These are phyloP conservation scores for Luzula sylvatica DNA, from an alignment of 176 grass and related monocot genomes.

Conservation along the genomic window DNA sequence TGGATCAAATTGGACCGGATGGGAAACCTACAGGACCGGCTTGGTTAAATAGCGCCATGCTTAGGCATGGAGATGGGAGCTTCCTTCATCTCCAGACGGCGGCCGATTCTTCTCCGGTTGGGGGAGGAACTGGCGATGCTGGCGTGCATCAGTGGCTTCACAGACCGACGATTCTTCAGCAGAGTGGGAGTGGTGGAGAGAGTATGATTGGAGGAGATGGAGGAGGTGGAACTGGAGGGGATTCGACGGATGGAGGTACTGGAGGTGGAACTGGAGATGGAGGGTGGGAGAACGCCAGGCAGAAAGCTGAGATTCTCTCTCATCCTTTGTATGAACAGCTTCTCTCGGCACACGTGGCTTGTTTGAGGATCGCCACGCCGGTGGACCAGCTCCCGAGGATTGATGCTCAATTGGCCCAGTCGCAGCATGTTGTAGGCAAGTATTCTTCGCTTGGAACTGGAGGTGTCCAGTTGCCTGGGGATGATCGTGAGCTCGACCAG, in stretches of 20 bases:
- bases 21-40: slow-evolving; percentile 29
- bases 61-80: slow-evolving; percentile 59
- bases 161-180: slow-evolving; percentile 6
- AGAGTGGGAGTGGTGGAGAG: slow-evolving; percentile 16
- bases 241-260: slow-evolving; percentile 3
- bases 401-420: slow-evolving; percentile 54
- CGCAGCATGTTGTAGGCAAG: slow-evolving; percentile 35
- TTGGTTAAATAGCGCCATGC: slow-evolving; percentile 47
- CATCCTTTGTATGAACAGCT: slow-evolving; percentile 68
- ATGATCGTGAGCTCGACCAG: slow-evolving; percentile 51
- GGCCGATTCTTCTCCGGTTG: slow-evolving; percentile 36
- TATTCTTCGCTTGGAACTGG: slow-evolving; percentile 31
- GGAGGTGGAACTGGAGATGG: slow-evolving; percentile 13
- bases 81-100: slow-evolving; percentile 66
- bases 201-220: slow-evolving; percentile 8
- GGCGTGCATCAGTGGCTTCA: slow-evolving; percentile 23
- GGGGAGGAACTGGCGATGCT: slow-evolving; percentile 2
- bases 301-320: slow-evolving; percentile 41
- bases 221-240: background rate
- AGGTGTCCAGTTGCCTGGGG: slow-evolving; percentile 26
- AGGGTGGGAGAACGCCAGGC: slow-evolving; percentile 29
- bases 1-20: slow-evolving; percentile 5
- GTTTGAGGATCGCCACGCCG: slow-evolving; percentile 48
- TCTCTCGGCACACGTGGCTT: slow-evolving; percentile 52
- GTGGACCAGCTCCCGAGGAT: slow-evolving; percentile 62